phyloP scores from a whole-genome alignment of 495 filamentous ascomycete species.

The Trichocladium uniseriatum region DNA sequence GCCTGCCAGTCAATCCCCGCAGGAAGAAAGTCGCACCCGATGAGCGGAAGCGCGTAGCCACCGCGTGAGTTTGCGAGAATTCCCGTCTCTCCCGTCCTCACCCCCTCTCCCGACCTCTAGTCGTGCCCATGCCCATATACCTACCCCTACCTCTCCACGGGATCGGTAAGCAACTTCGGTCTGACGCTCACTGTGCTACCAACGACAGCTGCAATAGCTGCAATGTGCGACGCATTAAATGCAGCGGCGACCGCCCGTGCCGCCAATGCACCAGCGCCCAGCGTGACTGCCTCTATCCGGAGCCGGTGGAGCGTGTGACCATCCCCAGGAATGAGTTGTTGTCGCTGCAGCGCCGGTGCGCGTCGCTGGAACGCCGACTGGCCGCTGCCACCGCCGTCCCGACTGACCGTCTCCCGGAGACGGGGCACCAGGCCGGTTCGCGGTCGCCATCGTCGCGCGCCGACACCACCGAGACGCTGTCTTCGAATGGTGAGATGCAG shows the following conservation, averaged over 20 bases:
- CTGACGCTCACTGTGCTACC: neutral
- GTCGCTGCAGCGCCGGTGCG: conserved; percentile 18
- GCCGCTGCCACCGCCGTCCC: conserved; percentile 6
- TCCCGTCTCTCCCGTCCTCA: neutral
- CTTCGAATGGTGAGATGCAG: conserved; percentile 1
- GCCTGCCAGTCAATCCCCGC: conserved; percentile 33
- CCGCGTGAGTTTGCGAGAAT: conserved; percentile 19
- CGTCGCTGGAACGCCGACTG: conserved; percentile 6
- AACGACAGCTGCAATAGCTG: conserved; percentile 34
- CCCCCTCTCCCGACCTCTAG: neutral
- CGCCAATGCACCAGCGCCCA: conserved; percentile 21
- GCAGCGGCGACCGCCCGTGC: conserved; percentile 33
- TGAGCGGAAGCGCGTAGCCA: conserved; percentile 29
- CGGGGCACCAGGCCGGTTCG: neutral
- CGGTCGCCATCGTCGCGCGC: neutral
- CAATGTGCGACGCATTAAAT: conserved; percentile 38
- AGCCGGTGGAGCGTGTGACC: conserved; percentile 20
- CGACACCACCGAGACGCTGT: conserved; percentile 2
- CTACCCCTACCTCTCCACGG: neutral
- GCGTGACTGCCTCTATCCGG: conserved; percentile 30
- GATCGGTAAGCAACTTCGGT: too few relatives aligned
- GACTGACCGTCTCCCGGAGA: neutral
- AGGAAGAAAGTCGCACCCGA: conserved; percentile 28
- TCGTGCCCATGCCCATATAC: neutral
- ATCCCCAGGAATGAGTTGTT: conserved; percentile 24